These are phyloP conservation scores for Penicillium taxi DNA, from an alignment of 495 filamentous ascomycete genomes.

Conservation along the genomic window DNA sequence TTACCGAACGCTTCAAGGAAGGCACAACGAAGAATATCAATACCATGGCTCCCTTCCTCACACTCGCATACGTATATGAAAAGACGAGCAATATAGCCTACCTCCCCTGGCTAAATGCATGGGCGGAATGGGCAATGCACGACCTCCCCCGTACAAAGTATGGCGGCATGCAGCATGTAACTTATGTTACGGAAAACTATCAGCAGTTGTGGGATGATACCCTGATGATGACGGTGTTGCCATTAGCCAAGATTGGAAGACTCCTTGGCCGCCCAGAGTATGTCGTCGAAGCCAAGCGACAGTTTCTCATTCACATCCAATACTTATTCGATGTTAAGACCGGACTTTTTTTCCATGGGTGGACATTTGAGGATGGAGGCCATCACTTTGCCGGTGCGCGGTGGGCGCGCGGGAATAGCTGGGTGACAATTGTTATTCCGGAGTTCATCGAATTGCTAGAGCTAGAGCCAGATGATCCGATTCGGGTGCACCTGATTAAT, in stretches of 20 bases:
- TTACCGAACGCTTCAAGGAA: conserved; percentile 51
- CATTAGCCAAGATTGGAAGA: conserved; percentile 65
- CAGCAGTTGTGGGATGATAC: conserved; percentile 74
- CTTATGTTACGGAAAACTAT: conserved; percentile 49
- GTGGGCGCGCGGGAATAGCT: conserved; percentile 62
- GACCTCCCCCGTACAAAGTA: conserved; percentile 58
- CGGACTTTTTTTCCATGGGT: conserved; percentile 66
- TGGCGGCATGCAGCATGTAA: conserved; percentile 69
- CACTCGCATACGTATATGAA: conserved; percentile 63
- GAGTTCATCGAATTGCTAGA: conserved; percentile 64
- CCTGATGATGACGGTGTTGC: conserved; percentile 74
- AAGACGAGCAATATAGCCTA: conserved; percentile 53
- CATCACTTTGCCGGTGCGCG: conserved; percentile 64
- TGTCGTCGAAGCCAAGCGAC: conserved; percentile 63
- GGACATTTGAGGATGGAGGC: conserved; percentile 58
- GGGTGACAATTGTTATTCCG: conserved; percentile 68
- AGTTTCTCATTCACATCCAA: conserved; percentile 64
- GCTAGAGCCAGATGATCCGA: conserved; percentile 45
- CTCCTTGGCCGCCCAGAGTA: conserved; percentile 56
- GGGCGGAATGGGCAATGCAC: conserved; percentile 72
- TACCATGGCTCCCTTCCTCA: conserved; percentile 67
- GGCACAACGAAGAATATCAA: conserved; percentile 78
- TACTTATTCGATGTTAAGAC: conserved; percentile 61
- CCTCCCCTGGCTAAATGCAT: conserved; percentile 61
- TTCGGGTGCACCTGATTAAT: conserved; percentile 52